phyloP scores from a whole-genome alignment of 441 rosid species.

The Pelargonium fulgidum region DNA sequence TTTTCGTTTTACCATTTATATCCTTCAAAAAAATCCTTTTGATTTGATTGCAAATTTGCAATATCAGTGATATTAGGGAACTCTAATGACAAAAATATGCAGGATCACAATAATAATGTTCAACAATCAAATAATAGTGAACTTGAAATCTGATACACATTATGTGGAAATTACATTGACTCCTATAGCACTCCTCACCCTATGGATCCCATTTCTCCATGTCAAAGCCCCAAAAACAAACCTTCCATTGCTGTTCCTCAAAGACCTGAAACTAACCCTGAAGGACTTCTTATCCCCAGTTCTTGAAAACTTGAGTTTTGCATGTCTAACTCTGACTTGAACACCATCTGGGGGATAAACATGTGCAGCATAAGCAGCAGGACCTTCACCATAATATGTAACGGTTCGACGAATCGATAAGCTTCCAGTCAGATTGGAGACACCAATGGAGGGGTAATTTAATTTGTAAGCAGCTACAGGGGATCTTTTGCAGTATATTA shows the following conservation, averaged over 20 bases:
- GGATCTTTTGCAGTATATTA: conserved; percentile 27
- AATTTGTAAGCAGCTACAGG: conserved; percentile 28
- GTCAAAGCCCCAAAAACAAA: conserved; percentile 44
- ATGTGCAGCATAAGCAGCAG: conserved; percentile 25
- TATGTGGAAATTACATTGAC: conserved; percentile 31
- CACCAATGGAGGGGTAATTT: conserved; percentile 44
- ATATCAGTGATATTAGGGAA: too few relatives aligned
- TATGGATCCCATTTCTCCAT: conserved; percentile 39
- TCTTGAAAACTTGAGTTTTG: conserved; percentile 31
- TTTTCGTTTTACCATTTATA: too few relatives aligned
- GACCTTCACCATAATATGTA: conserved; percentile 38
- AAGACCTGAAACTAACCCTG: conserved; percentile 37
- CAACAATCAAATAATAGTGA: too few relatives aligned
- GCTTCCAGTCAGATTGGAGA: conserved; percentile 37
- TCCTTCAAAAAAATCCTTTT: too few relatives aligned
- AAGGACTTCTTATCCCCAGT: conserved; percentile 33
- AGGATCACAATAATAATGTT: too few relatives aligned
- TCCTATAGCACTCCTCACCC: conserved; percentile 39
- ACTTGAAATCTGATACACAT: too few relatives aligned
- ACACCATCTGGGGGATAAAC: conserved; percentile 33
- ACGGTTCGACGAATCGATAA: conserved; percentile 35
- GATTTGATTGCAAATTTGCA: too few relatives aligned
- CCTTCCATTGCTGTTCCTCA: conserved; percentile 29
- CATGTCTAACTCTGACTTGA: conserved; percentile 30
- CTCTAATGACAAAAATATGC: too few relatives aligned